A percentile compares a stretch with the other conserved stretches of the same genome.
Conservation (phyloP, 1,284 basidiomycete species). For the Hymenochaete sp. region DNA sequence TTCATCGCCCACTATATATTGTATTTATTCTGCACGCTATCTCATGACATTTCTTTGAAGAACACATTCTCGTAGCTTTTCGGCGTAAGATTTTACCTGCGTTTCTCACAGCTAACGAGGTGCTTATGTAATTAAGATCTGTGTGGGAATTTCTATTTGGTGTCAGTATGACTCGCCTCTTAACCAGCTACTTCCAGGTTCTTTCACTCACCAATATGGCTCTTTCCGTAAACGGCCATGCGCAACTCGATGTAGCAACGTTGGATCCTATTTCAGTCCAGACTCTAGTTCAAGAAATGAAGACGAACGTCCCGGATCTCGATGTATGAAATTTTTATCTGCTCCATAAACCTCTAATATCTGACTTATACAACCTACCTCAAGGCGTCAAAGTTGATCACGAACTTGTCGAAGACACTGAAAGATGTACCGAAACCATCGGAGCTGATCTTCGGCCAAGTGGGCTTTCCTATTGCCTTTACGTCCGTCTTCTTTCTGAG, state of each 20-base stretch:
- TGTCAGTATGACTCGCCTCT: background rate
- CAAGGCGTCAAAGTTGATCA: constrained; percentile 38
- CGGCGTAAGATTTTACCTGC: no score
- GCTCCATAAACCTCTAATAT: background rate
- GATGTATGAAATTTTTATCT: background rate
- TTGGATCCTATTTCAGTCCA: background rate
- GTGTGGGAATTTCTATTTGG: no score
- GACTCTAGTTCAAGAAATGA: background rate
- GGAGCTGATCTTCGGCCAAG: constrained; percentile 37
- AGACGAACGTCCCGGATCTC: background rate
- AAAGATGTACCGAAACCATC: constrained; percentile 35
- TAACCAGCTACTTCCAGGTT: background rate
- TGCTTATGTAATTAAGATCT: no score
- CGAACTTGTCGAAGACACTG: constrained; percentile 29
- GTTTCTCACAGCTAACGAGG: no score
- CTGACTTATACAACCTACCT: background rate
- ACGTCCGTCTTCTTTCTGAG: constrained; percentile 2
- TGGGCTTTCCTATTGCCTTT: constrained; percentile 19
- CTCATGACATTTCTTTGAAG: no score
- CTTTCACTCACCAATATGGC: background rate
- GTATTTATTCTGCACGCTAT: no score
- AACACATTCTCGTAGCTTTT: no score
- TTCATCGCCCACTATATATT: no score
- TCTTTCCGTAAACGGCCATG: background rate
- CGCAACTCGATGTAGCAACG: background rate